Evolutionary conservation across 1,284 basidiomycete genomes (phyloP), one percentile per base, ranked within the genome.

Genomic region (Earliella scabrosa): DNA sequence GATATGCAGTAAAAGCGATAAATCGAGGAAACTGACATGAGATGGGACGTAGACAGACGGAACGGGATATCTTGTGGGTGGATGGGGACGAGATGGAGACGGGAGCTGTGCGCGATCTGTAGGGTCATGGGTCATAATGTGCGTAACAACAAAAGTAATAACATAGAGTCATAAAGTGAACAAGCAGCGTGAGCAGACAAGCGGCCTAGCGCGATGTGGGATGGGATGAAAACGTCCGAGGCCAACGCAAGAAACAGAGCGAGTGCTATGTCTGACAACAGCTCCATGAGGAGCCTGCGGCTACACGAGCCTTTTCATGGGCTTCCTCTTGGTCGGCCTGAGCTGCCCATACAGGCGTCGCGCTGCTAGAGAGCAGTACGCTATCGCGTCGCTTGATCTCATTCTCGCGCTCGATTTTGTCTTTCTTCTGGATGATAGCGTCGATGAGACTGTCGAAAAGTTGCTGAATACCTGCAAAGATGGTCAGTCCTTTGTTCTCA

Each of bases 301-400:
- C 71, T 47, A 76, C 64, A 24, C 70, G 78, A 36, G 83, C 83
- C 69, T 88, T 90, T 73, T 88, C 85, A 50, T 82, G 79, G 29
- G 85, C 86, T 66, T 88, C 89, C 66, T 92, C 90, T 68, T 85
- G 88, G 54, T 90, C 89, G n/a, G 88, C 88, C 68, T 90, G 86
- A 20, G 85, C 85, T 48, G 84, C 80, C 90, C 90, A 92, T 21
- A 82, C 76, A 7, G 90, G 90, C 31, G 85, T 79, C 56, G 76
- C 77, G 27, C 80, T 69, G 51, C 81, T 77, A 23, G 85, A 79
- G 46, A 94, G 75, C 73, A 90, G 83, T 40, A 95, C 87, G 68
- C 90, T 92, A 68, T 93, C 88, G 48, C 90, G 82, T 69, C 86
- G 86, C 74, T 87, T 86, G 53, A 88, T 69, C 63, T 88, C 85